Evolutionary conservation across 805 yeast genomes (phyloP).

Genomic region (Ogataea haglerorum): DNA sequence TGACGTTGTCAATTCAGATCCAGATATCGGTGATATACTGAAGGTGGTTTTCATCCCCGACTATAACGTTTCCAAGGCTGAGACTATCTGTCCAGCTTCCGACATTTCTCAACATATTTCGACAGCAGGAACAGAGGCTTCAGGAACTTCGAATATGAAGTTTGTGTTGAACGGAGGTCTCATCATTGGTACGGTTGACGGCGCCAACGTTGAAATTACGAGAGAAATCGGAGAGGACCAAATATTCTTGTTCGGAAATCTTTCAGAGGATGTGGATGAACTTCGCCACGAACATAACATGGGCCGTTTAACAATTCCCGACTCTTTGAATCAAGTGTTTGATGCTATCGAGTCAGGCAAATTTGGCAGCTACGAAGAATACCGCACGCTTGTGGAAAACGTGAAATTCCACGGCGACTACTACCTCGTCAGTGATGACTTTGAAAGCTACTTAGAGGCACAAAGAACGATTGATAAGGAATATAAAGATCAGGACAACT

Average conservation of each 20-base stretch:
- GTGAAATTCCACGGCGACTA: slow-evolving; percentile 75
- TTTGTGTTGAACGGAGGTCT: slow-evolving; percentile 92
- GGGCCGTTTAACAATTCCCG: slow-evolving; percentile 58
- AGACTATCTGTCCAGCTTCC: slow-evolving; percentile 83
- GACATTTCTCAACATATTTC: slow-evolving; percentile 92
- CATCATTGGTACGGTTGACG: slow-evolving; percentile 93
- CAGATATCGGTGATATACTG: slow-evolving; percentile 67
- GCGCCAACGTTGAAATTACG: slow-evolving; percentile 93
- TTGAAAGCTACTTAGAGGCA: slow-evolving; percentile 80
- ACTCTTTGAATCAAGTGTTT: slow-evolving; percentile 60
- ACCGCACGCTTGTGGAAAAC: slow-evolving; percentile 62
- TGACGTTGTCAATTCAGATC: slow-evolving; percentile 74
- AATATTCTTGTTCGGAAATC: slow-evolving; percentile 86
- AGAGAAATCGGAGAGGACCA: slow-evolving; percentile 92
- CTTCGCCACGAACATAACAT: slow-evolving; percentile 71
- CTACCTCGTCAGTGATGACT: slow-evolving; percentile 85
- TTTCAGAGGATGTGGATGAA: slow-evolving; percentile 86
- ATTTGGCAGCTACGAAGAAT: slow-evolving; percentile 70
- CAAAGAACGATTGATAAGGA: slow-evolving; percentile 74
- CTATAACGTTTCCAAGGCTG: slow-evolving; percentile 92
- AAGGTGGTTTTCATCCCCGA: slow-evolving; percentile 90
- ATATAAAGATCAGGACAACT: slow-evolving; percentile 56
- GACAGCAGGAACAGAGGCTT: slow-evolving; percentile 96
- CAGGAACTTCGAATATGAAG: slow-evolving; percentile 95
- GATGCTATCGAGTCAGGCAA: slow-evolving; percentile 60